These are phyloP conservation scores for Solanum piurae DNA, from an alignment of 257 asterid genomes.

Conservation along the genomic window DNA sequence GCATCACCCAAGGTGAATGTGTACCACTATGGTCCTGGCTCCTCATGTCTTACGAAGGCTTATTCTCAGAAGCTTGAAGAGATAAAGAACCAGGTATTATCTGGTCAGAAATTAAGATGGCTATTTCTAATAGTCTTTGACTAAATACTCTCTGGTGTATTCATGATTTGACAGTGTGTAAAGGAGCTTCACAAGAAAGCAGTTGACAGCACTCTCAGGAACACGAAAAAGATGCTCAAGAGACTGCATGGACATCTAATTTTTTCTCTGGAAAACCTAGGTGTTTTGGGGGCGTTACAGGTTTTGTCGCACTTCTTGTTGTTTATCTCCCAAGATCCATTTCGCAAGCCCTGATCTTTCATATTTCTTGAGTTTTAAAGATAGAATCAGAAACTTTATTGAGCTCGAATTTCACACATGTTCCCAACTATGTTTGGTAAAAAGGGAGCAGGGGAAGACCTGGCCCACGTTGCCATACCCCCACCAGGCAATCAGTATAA, in stretches of 20 bases:
- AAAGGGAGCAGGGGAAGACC: neutral
- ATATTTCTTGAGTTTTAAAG: neutral
- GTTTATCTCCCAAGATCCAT: neutral
- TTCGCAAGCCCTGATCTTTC: neutral
- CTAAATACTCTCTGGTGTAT: slow-evolving; percentile 6
- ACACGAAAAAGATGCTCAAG: slow-evolving; percentile 47
- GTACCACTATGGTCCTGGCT: slow-evolving; percentile 46
- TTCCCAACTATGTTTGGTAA: neutral
- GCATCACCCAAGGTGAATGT: slow-evolving; percentile 63
- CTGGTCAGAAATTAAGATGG: slow-evolving; percentile 3
- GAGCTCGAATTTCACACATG: neutral
- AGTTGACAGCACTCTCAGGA: slow-evolving; percentile 39
- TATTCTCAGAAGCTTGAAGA: slow-evolving; percentile 56
- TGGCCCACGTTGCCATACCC: neutral
- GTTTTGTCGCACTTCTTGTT: slow-evolving; percentile 19
- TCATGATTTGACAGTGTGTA: slow-evolving; percentile 40
- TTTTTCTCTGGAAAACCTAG: slow-evolving; percentile 76
- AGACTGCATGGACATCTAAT: slow-evolving; percentile 53
- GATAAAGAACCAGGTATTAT: slow-evolving; percentile 67
- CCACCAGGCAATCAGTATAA: neutral
- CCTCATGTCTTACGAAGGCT: slow-evolving; percentile 13
- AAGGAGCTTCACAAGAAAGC: slow-evolving; percentile 27
- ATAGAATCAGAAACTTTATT: neutral
- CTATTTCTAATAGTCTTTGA: neutral
- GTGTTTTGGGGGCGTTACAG: slow-evolving; percentile 89